Percentiles rank a stretch among this genome's conserved stretches.
phyloP scores from a whole-genome alignment of 176 grass and related monocot genomes.

The Puccinellia tenuiflora region DNA sequence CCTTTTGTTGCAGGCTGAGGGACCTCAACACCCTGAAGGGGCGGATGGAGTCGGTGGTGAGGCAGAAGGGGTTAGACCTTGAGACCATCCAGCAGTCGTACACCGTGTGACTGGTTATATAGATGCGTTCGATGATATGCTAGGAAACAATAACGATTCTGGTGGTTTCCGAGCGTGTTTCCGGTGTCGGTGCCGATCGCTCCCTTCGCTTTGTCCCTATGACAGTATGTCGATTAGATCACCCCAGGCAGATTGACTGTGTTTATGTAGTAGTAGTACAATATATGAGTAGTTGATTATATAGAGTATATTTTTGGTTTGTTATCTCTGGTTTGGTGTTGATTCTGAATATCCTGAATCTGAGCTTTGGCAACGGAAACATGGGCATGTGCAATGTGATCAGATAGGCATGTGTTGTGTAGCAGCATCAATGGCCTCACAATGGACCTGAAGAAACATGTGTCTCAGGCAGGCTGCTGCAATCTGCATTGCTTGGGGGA shows the following conservation, averaged over 20 bases:
- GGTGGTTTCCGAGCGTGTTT: not conserved
- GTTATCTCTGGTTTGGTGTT: not conserved
- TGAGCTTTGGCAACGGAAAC: not conserved
- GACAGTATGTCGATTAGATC: constrained; percentile 13
- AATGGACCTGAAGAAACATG: constrained; percentile 9
- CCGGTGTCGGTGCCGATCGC: constrained; percentile 2
- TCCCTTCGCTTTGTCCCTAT: not conserved
- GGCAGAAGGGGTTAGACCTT: constrained; percentile 70
- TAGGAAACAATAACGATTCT: constrained; percentile 26
- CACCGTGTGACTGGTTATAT: constrained; percentile 50
- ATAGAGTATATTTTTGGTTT: constrained; percentile 17
- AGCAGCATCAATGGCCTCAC: not conserved
- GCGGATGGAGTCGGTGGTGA: constrained; percentile 69
- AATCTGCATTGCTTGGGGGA: not conserved
- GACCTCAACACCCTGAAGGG: constrained; percentile 68
- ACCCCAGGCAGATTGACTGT: constrained; percentile 17
- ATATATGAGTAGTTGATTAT: constrained; percentile 5
- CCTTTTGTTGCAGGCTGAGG: constrained; percentile 45
- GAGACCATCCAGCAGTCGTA: constrained; percentile 75
- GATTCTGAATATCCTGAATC: not conserved
- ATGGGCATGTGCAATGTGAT: constrained; percentile 20
- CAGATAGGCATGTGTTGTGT: not conserved
- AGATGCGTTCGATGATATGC: not conserved
- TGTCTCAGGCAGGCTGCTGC: not conserved
- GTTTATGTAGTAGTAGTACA: constrained; percentile 2